Evolutionary conservation across 345 rosid species (phyloP), one percentile per base, ranked within the genome.

Genomic region (Brassica carinata): DNA sequence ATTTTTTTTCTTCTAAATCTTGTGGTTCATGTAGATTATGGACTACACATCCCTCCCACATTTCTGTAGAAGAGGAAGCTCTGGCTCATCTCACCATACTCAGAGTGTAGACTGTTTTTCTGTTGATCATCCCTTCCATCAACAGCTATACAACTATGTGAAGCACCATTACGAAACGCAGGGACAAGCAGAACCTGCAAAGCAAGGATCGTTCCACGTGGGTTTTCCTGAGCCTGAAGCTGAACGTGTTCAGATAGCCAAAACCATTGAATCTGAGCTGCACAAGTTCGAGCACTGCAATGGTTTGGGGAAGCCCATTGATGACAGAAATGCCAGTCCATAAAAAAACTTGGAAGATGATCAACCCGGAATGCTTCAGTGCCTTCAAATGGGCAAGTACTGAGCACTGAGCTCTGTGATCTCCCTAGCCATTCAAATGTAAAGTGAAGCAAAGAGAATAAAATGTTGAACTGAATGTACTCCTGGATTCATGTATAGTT

Each of bases 191-290:
- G 83, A 34, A 73, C 98, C 91, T 18, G 79, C 87, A 80, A 93
- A 90, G 72, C 98, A 93, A 72, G 94, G 98, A 11, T 93, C 98
- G 13, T 88, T 95, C 84, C 99, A 95, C 77, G 96, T 95, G 11
- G 82, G 85, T 78, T 82, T 91, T 27, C 97, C 99, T 13, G 92
- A 90, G 73, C 85, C 93, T 38, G 88, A 84, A 45, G 79, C 86
- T 48, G 90, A 86, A 82, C 91, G 87, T 64, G 78, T 73, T 13
- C 87, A 89, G 83, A 91, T 92, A 45, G 92, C 85, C 8, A 89
- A 81, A 86, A 88, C 88, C 73, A 86, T 96, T 10, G 98, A 91
- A 81, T 90, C 94, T 0, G 90, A 93, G 84, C 68, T 93, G 43
- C 93, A 88, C 23, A 91, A 89, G 87, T 64, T 88, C n/a, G 91